A percentile compares a stretch with the other conserved stretches of the same genome.
Evolutionary conservation across 2,329 filamentous ascomycete genomes (phyloP).

Genomic region (Alternaria angustiovoidea): DNA sequence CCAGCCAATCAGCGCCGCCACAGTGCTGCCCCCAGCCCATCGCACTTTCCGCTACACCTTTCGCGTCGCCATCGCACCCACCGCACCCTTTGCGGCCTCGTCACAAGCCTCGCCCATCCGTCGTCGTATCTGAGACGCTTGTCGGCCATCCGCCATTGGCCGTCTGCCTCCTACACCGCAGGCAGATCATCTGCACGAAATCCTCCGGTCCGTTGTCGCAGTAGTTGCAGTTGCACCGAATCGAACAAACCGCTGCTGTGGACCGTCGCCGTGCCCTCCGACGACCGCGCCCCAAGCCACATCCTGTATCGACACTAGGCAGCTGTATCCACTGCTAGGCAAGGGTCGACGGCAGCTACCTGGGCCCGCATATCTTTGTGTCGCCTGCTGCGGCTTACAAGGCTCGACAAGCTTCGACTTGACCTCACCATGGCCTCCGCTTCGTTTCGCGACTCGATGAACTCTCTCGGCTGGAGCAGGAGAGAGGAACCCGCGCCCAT

Average conservation of each 20-base stretch:
- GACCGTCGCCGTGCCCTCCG: too few relatives aligned
- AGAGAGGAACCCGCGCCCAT: conserved; percentile 79
- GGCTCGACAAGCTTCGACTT: background rate
- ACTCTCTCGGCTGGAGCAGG: conserved; percentile 92
- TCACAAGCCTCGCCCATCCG: conserved; percentile 51
- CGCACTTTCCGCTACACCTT: background rate
- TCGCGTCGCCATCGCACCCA: conserved; percentile 18
- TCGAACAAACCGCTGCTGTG: conserved; percentile 9
- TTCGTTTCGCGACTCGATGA: conserved; percentile 93
- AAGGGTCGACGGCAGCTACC: conserved; percentile 26
- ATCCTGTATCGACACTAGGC: conserved; percentile 14
- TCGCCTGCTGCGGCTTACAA: conserved; percentile 49
- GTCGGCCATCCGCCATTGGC: conserved; percentile 11
- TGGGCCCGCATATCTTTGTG: conserved; percentile 38
- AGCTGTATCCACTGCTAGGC: conserved; percentile 8
- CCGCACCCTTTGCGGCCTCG: conserved; percentile 20
- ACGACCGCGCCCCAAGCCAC: too few relatives aligned
- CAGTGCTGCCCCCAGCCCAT: conserved; percentile 23
- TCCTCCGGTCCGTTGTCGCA: conserved; percentile 53
- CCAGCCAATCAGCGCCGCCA: conserved; percentile 41
- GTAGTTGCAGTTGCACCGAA: conserved; percentile 19
- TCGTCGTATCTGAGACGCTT: conserved; percentile 44
- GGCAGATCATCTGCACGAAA: conserved; percentile 63
- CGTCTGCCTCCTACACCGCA: conserved; percentile 21
- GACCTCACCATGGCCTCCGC: conserved; percentile 74